Percentiles rank a stretch among this genome's conserved stretches.
These are phyloP conservation scores for Hyphopichia khmerensis DNA, from an alignment of 1,139 yeast genomes.

Conservation along the genomic window DNA sequence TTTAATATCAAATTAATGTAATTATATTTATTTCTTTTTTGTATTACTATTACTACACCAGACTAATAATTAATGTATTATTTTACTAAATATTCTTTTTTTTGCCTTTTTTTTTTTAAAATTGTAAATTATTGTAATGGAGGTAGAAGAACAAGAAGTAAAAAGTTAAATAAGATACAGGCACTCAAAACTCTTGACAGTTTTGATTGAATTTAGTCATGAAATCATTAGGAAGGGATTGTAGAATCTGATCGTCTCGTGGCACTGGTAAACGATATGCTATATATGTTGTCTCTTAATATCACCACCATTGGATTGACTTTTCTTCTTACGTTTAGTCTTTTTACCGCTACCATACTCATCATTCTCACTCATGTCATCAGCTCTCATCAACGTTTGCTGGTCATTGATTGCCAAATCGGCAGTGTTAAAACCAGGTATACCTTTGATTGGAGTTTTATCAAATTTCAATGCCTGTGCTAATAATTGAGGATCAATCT, in stretches of 20 bases:
- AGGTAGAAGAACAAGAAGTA: not conserved
- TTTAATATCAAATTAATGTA: not conserved
- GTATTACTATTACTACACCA: too few relatives aligned
- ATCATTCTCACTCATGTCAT: constrained; percentile 39
- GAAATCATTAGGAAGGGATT: not conserved
- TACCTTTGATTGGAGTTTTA: constrained; percentile 66
- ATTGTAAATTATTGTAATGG: not conserved
- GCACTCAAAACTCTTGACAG: not conserved
- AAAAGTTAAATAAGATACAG: not conserved
- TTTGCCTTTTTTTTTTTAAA: not conserved
- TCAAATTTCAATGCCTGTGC: constrained; percentile 59
- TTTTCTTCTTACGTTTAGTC: constrained; percentile 33
- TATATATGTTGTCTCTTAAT: constrained; percentile 39
- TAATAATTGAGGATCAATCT: constrained; percentile 51
- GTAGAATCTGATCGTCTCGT: too few relatives aligned
- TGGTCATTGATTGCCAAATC: constrained; percentile 65
- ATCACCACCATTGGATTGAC: constrained; percentile 28
- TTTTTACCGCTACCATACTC: constrained; percentile 31
- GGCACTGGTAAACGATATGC: not conserved
- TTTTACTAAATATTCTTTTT: not conserved
- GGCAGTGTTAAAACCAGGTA: constrained; percentile 75
- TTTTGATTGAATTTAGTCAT: not conserved
- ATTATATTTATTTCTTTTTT: not conserved
- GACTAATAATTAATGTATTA: not conserved
- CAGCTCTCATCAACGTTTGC: constrained; percentile 43